These are phyloP conservation scores for Suillus americanus DNA, from an alignment of 768 basidiomycete species.

Conservation along the genomic window DNA sequence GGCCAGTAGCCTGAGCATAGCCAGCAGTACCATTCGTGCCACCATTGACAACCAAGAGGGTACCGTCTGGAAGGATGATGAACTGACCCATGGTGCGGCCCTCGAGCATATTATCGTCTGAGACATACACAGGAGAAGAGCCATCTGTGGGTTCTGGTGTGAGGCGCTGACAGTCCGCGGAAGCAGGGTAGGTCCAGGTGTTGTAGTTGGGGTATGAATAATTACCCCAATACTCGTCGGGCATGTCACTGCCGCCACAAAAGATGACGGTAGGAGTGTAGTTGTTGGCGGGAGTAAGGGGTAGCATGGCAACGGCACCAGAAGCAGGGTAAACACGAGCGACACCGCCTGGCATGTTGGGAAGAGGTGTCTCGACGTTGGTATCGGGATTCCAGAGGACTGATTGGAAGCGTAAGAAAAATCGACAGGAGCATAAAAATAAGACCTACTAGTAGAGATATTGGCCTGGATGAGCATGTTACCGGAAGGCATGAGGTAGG, in stretches of 20 bases:
- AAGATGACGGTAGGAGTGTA: slow-evolving; percentile 85
- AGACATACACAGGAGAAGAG: slow-evolving; percentile 53
- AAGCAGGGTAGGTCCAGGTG: slow-evolving; percentile 71
- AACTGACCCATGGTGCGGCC: slow-evolving; percentile 92
- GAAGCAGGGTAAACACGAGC: slow-evolving; percentile 89
- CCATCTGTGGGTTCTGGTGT: slow-evolving; percentile 82
- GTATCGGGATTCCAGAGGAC: slow-evolving; percentile 51
- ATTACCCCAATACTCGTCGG: slow-evolving; percentile 70
- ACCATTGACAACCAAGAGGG: slow-evolving; percentile 80
- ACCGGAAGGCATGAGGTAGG: slow-evolving; percentile 74
- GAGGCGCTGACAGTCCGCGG: slow-evolving; percentile 75
- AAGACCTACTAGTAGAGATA: slow-evolving; percentile 60
- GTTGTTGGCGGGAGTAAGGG: slow-evolving; percentile 85
- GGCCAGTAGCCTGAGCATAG: slow-evolving; percentile 60
- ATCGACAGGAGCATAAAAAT: background rate
- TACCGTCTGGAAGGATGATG: slow-evolving; percentile 77
- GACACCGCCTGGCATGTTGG: slow-evolving; percentile 71
- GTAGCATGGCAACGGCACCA: slow-evolving; percentile 86
- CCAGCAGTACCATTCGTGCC: slow-evolving; percentile 87
- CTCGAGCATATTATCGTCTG: slow-evolving; percentile 75
- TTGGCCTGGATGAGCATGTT: slow-evolving; percentile 84
- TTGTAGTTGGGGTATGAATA: slow-evolving; percentile 72
- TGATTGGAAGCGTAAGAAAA: slow-evolving; percentile 12
- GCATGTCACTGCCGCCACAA: slow-evolving; percentile 87
- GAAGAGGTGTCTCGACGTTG: slow-evolving; percentile 63